Conservation (phyloP, 257 asterid species). For the Perilla frutescens region DNA sequence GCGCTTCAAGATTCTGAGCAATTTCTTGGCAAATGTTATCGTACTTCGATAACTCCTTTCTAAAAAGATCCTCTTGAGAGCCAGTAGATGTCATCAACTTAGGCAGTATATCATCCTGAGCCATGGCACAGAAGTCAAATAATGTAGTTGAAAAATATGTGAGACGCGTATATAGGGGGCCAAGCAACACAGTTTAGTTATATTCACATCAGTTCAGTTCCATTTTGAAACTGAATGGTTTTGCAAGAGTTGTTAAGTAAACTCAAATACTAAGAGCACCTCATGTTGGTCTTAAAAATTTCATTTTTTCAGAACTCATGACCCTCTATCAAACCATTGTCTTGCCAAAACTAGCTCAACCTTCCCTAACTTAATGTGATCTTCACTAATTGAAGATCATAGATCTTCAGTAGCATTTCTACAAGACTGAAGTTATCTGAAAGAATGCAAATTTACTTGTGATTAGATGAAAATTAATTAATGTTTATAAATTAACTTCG, state of each 20-base stretch:
- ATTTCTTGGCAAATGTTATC: constrained; percentile 83
- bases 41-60: constrained; percentile 91
- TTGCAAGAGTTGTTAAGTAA: constrained; percentile 11
- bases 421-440: background rate
- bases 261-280: constrained; percentile 8
- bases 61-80: constrained; percentile 91
- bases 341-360: constrained; percentile 4
- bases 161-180: constrained; percentile 20
- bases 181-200: constrained; percentile 14
- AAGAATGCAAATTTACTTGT: background rate
- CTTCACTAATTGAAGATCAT: constrained; percentile 3
- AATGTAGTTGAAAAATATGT: constrained; percentile 16
- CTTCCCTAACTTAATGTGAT: background rate
- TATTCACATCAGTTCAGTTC: constrained; percentile 7
- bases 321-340: constrained; percentile 1
- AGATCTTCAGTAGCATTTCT: constrained; percentile 13
- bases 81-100: constrained; percentile 90
- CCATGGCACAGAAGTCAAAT: constrained; percentile 36
- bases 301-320: background rate
- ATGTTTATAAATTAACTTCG: background rate
- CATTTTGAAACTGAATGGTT: constrained; percentile 20
- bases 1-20: constrained; percentile 77
- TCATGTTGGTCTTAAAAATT: constrained; percentile 12
- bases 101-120: constrained; percentile 94
- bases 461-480: background rate